phyloP scores from a whole-genome alignment of 73 alveolate species.

The Paramecium bursaria region DNA sequence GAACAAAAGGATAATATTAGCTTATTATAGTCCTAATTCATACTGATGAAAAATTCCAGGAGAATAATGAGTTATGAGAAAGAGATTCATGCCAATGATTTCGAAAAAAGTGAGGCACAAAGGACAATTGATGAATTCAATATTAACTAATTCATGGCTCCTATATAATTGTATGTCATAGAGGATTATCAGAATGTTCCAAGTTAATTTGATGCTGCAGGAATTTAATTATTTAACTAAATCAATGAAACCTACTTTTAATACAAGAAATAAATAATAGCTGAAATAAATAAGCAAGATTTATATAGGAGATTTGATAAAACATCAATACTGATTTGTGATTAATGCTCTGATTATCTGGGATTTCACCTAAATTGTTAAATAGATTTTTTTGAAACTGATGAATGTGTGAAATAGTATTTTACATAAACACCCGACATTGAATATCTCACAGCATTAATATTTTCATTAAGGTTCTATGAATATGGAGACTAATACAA shows the following conservation, averaged over 20 bases:
- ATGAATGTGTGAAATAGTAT: background rate
- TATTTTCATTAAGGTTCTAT: conserved; percentile 1
- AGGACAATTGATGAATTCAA: no score
- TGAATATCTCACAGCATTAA: conserved; percentile 1
- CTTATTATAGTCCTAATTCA: background rate
- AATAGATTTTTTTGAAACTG: background rate
- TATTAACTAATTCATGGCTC: no score
- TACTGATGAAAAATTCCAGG: background rate
- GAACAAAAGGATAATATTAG: conserved; percentile 15
- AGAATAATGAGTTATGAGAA: conserved; percentile 24
- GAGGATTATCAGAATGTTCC: conserved; percentile 32
- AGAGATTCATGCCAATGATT: background rate
- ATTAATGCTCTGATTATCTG: conserved; percentile 41
- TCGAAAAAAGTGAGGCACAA: no score
- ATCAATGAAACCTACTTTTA: background rate
- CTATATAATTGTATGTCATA: background rate
- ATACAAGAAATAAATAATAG: conserved; percentile 2
- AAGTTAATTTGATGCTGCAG: conserved; percentile 48
- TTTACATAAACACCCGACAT: background rate
- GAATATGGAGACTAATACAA: conserved; percentile 35
- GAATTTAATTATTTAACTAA: conserved; percentile 37
- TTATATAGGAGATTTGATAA: conserved; percentile 48
- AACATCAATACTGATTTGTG: background rate
- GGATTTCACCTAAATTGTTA: background rate
- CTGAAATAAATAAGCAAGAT: conserved; percentile 2